Evolutionary conservation across 1,284 basidiomycete genomes (phyloP), one percentile per base, ranked within the genome.

Genomic region (Marasmius tenuissimus): DNA sequence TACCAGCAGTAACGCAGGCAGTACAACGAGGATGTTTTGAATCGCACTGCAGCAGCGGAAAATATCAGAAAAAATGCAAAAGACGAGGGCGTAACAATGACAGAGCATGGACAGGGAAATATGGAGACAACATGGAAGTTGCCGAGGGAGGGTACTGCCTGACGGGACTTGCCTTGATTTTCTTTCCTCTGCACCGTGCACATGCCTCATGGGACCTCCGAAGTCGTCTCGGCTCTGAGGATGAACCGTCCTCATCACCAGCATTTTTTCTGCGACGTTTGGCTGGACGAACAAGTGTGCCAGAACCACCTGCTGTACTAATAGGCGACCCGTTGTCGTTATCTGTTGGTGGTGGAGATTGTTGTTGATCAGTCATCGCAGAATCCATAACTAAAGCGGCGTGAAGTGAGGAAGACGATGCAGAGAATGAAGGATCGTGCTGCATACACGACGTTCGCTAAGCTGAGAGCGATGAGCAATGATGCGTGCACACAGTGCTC

Each of bases 151-250:
- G 82, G 61, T 38, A 22, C 18, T 57, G 50, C 83, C 89, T 89
- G 89, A 83, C 87, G 85, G 86, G 82, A 89, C 89, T 87, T 89
- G 88, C 92, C 89, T 93, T 93, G 78, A 92, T 93, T 88, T 93
- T 92, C 85, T 93, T 93, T 78, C 87, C 89, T 83, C 92, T 89
- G 82, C 92, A 93, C 73, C 92, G 85, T 67, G 91, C 87, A 81
- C 91, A 93, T 65, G 91, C 91, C 77, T 93, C 92, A 79, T 93
- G 91, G 69, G 91, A 92, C 70, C 92, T 86, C 69, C 91, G 82
- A 70, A 93, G 83, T 63, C 91, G 85, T 69, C 91, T 84, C 56
- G 90, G 88, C 72, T 92, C 90, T 58, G 83, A 76, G 34, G 82
- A 73, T 45, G 76, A 69, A 20, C 76, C 75, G 42, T 87, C 86